Base-by-base conservation (phyloP, 139 green algal genomes). In the Zygnema cylindricum region DNA sequence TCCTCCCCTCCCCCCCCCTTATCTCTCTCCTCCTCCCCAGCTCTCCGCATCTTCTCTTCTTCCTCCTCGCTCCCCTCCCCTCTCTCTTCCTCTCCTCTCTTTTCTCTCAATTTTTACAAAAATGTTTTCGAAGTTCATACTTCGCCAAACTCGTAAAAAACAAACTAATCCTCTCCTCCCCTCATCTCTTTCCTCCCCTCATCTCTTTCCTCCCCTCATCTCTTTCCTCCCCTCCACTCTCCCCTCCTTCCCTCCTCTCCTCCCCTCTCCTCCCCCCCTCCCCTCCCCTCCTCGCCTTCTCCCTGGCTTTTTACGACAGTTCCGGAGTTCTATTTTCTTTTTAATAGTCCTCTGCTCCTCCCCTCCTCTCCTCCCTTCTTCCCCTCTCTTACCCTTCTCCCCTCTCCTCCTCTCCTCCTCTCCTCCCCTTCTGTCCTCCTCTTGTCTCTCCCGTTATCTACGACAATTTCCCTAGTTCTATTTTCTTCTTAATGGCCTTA, bases 381-480 rank as follows among this genome's bases (percentile, higher is more conserved):
- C 57, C 30, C 57, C 57, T 73, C 25, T 25, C 25, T 25, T 73
- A 30, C 30, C 57, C 57, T 73, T 25, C 30, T 35, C 57, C 25
- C 57, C 30, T 73, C 57, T 25, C 30, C 30, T 30, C 57, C 30
- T 73, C 25, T 30, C 30, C 57, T 73, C 25, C 57, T 35, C 57
- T 73, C 30, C 30, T 73, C 25, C 30, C 30, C 30, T 16, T 79
- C 21, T 79, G 49, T 7, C 7, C 49, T 63, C 49, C 49, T 25
- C 7, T 16, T 63, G 16, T 63, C 49, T 63, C 16, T 16, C 49
- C 7, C 7, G 16, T 63, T 25, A 63, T 63, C 57, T 91, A 94
- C 39, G 32, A 86, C 41, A 93, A 73, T 91, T 99, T 99, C 3
- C 97, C 97, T 43, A 99, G 81, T n/a, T 99, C 95, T 57, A 98